Base-by-base conservation (phyloP, 164 flowering plant species). In the Stephania cephalantha region DNA sequence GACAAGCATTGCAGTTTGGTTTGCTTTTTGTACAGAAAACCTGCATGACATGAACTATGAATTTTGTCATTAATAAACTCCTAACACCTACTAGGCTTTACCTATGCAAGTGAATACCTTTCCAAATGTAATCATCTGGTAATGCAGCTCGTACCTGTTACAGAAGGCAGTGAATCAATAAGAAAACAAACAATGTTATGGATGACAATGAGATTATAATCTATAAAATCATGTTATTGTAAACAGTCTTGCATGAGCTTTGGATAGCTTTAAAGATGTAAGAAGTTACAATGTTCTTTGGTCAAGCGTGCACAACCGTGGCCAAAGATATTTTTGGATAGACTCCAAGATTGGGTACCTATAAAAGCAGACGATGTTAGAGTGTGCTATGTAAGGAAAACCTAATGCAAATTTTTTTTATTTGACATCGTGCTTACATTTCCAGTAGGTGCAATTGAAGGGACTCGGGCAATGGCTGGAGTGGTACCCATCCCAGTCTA, bases 401-500 rank as follows among this genome's bases (percentile, higher is more conserved):
- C n/a, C n/a, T 58, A 20, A 1, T 17, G 65, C 65, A 58, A 0
- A 5, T 61, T 17, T 15, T 61, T 61, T 18, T 35, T 2, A 2
- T 61, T 17, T 1, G 55, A 25, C 68, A 77, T 31, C 18, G 55
- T 78, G 73, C 92, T 85, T 82, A 93, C 97, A 79, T 11, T 48
- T 91, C 89, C 70, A 95, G 84, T 53, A 87, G 91, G 81, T 95
- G 92, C 75, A 95, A 35, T 46, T 91, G 92, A 74, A 90, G 86
- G 18, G 80, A 73, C 71, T 86, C 97, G 6, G 94, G 95, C 65
- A 91, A 81, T 66, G 98, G 93, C 78, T 87, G 87, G 67, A 93
- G 86, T 65, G 97, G 96, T 7, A 95, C 99, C 99, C 99, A 95
- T 48, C 99, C 99, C n/a, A 91, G 81, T 48, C 99, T 85, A 29